These are phyloP conservation scores for Chlorencoelia australis DNA, from an alignment of 2,329 filamentous ascomycete species.

Conservation along the genomic window DNA sequence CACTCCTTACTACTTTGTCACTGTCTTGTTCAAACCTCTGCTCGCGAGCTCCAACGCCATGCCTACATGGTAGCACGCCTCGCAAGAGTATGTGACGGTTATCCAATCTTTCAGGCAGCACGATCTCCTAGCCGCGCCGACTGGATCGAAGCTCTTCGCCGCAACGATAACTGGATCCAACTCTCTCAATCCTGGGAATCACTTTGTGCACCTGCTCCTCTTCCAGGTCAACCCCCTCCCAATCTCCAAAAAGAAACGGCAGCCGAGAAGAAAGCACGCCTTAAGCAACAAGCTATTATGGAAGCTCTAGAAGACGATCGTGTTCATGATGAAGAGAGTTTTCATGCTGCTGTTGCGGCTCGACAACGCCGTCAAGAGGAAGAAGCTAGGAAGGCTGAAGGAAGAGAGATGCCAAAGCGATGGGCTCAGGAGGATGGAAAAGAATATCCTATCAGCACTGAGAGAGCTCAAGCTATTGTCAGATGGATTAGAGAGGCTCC, in stretches of 20 bases:
- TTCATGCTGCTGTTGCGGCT: constrained; percentile 52
- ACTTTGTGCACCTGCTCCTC: constrained; percentile 52
- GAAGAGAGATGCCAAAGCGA: constrained; percentile 33
- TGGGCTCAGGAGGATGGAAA: constrained; percentile 57
- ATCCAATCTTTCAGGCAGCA: constrained; percentile 67
- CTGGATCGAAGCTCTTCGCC: constrained; percentile 67
- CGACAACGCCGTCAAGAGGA: constrained; percentile 50
- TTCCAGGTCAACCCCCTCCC: constrained; percentile 31
- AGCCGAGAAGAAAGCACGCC: constrained; percentile 46
- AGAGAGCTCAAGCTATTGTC: constrained; percentile 57
- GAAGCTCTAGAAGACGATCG: constrained; percentile 59
- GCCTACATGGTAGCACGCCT: constrained; percentile 74
- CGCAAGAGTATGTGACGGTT: constrained; percentile 64
- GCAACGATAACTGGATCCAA: constrained; percentile 59
- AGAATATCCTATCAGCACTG: constrained; percentile 60
- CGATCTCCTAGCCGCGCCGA: constrained; percentile 64
- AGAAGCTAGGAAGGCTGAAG: constrained; percentile 25
- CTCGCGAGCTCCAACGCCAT: constrained; percentile 68
- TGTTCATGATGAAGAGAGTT: constrained; percentile 55
- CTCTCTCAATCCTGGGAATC: constrained; percentile 58
- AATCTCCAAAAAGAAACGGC: constrained; percentile 35
- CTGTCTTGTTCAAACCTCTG: constrained; percentile 66
- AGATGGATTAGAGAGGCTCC: constrained; percentile 59
- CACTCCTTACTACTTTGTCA: constrained; percentile 72
- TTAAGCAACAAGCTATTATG: constrained; percentile 55